Conservation (phyloP, 768 basidiomycete species). For the Leccinum truebloodii region DNA sequence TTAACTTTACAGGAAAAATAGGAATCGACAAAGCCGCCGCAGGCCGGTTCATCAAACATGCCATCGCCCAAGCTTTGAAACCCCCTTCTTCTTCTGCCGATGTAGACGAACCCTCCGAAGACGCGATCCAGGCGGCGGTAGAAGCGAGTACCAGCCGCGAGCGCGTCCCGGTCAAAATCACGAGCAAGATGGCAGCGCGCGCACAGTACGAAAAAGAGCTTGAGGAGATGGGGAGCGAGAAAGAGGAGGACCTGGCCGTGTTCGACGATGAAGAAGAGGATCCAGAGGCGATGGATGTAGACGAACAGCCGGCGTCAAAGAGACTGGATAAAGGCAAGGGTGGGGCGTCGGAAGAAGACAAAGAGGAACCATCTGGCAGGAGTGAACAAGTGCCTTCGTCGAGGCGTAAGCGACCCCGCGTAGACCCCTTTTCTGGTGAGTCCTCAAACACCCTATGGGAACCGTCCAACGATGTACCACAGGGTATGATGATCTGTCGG, state of each 20-base stretch:
- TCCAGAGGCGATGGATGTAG: constrained; percentile 14
- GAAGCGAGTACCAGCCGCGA: too few relatives aligned
- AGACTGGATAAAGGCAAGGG: constrained; percentile 36
- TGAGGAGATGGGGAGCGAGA: too few relatives aligned
- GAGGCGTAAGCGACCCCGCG: constrained; percentile 51
- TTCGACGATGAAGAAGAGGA: too few relatives aligned
- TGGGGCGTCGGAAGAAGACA: constrained; percentile 35
- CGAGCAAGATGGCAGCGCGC: too few relatives aligned
- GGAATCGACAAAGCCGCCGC: constrained; percentile 35
- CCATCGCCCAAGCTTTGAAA: constrained; percentile 63
- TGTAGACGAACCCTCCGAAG: too few relatives aligned
- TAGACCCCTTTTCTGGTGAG: constrained; percentile 71
- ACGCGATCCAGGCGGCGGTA: too few relatives aligned
- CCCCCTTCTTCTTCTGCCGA: too few relatives aligned
- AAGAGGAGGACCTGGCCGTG: too few relatives aligned
- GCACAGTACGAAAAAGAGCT: too few relatives aligned
- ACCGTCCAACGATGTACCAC: not conserved
- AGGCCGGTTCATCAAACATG: constrained; percentile 79
- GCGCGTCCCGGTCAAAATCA: constrained; percentile 55
- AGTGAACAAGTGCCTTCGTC: constrained; percentile 14
- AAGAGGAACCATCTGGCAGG: not conserved
- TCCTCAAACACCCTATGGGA: not conserved
- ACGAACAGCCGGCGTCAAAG: not conserved
- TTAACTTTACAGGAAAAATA: constrained; percentile 31
- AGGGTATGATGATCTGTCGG: constrained; percentile 35